A percentile compares a stretch with the other conserved stretches of the same genome.
phyloP scores from a whole-genome alignment of 805 yeast species.

The Phaffomyces thermotolerans region DNA sequence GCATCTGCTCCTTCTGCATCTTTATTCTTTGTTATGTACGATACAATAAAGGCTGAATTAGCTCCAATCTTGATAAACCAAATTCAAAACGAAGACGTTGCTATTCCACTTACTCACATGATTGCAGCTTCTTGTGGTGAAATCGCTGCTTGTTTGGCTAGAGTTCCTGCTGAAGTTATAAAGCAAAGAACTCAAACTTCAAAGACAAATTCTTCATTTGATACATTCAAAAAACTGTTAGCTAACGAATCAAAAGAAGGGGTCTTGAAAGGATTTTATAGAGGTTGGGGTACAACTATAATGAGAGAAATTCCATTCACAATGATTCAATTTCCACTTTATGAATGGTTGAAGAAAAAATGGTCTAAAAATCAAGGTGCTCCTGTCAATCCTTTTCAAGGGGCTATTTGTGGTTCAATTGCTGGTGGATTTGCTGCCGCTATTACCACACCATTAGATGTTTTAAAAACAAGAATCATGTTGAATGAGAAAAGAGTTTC shows the following conservation, averaged over 20 bases:
- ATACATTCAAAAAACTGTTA: slow-evolving; percentile 57
- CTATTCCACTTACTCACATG: slow-evolving; percentile 64
- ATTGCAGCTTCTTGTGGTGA: slow-evolving; percentile 84
- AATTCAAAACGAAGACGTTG: slow-evolving; percentile 20
- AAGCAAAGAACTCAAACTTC: slow-evolving; percentile 90
- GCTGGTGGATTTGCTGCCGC: slow-evolving; percentile 86
- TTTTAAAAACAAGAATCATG: slow-evolving; percentile 82
- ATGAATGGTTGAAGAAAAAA: slow-evolving; percentile 67
- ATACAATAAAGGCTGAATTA: slow-evolving; percentile 50
- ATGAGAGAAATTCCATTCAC: slow-evolving; percentile 97
- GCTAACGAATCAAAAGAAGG: slow-evolving; percentile 63
- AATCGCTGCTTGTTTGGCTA: slow-evolving; percentile 82
- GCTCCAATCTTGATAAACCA: slow-evolving; percentile 28
- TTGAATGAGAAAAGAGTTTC: slow-evolving; percentile 45
- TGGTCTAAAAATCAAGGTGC: slow-evolving; percentile 41
- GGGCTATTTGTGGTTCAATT: slow-evolving; percentile 76
- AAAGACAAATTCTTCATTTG: slow-evolving; percentile 55
- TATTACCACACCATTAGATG: slow-evolving; percentile 72
- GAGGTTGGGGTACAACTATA: slow-evolving; percentile 92
- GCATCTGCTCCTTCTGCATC: slow-evolving; percentile 92
- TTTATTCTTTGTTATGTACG: slow-evolving; percentile 77
- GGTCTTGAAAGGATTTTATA: slow-evolving; percentile 64
- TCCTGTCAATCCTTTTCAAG: slow-evolving; percentile 56
- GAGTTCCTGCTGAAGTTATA: slow-evolving; percentile 96
- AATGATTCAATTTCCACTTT: slow-evolving; percentile 88